Evolutionary conservation across 139 green algal genomes (phyloP).

Genomic region (Chlamydomonas asymmetrica): DNA sequence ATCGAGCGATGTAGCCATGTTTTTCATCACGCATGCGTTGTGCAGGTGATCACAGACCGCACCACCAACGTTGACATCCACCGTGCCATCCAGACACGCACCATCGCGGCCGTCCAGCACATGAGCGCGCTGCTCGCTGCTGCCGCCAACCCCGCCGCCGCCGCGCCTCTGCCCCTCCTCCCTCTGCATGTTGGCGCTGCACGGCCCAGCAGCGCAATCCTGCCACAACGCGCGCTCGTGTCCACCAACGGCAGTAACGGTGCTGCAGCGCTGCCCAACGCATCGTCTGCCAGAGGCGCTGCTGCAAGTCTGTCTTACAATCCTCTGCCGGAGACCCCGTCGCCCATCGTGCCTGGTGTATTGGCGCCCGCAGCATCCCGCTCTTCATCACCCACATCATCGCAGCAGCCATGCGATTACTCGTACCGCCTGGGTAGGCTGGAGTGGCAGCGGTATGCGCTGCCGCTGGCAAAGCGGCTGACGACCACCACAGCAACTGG

Average conservation of each 20-base stretch:
- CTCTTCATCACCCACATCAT: too few species aligned
- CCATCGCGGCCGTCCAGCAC: conserved; percentile 43
- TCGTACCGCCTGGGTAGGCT: neutral
- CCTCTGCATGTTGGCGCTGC: too few species aligned
- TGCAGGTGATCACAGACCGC: conserved; percentile 80
- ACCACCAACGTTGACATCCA: conserved; percentile 78
- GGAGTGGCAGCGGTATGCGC: conserved; percentile 41
- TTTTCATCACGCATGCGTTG: conserved; percentile 45
- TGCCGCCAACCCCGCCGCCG: too few species aligned
- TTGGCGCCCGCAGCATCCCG: too few species aligned
- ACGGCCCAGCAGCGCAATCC: too few species aligned
- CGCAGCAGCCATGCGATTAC: too few species aligned
- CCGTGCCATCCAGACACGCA: conserved; percentile 65
- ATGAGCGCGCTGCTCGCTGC: neutral
- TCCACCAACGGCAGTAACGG: conserved; percentile 23
- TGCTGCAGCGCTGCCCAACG: neutral
- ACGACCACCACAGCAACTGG: conserved; percentile 43
- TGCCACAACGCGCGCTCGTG: too few species aligned
- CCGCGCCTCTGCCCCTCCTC: too few species aligned
- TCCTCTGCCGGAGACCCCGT: too few species aligned
- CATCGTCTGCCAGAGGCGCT: neutral
- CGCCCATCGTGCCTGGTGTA: too few species aligned
- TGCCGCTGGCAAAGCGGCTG: conserved; percentile 65
- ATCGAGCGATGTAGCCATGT: too few species aligned
- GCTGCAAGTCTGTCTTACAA: too few species aligned